Base-by-base conservation (phyloP, 768 basidiomycete species). In the Chlorophyllum brunneum region DNA sequence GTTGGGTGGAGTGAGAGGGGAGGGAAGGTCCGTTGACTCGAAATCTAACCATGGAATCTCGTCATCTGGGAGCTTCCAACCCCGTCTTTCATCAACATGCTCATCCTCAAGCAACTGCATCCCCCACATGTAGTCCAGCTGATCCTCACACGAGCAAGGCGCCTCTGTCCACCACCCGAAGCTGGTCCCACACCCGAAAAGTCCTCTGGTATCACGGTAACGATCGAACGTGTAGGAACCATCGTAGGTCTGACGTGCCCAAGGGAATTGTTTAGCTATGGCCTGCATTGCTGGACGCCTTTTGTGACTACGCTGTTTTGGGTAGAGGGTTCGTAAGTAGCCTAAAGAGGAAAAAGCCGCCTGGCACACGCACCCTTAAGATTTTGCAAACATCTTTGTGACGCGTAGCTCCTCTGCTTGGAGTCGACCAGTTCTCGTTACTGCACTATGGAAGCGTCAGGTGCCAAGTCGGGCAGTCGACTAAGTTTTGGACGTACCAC, bases 81-180 rank as follows among this genome's bases (percentile, higher is more conserved):
- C 67, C 42, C 63, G 58, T 5, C 67, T 63, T 15, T 72, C 69
- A 13, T 58, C 56, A 16, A 67, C 46, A 31, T 60, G 60, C 43
- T 58, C 59, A 30, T 69, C 61, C 22, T 58, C 61, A 42, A 75
- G 60, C 27, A 74, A 59, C 57, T 48, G 48, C 65, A 66, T 13
- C 69, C 73, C 50, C 65, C 61, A 60, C 70, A 72, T 41, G 16
- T 45, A 2, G 41, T 15, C 42, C 34, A 15, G 8, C 23, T 43
- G 23, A n/a, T 43, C 41, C 33, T 57, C 40, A 5, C 30, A 31
- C 45, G 59, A 61, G 34, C 59, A 61, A 18, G 60, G 61, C 18
- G 44, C 36, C 27, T 57, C 31, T 22, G 71, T 68, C 74, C 75
- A 77, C 56, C 68, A 76, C 8, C 75, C 75, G 37, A 64, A 70